A percentile compares a stretch with the other conserved stretches of the same genome.
phyloP scores from a whole-genome alignment of 805 yeast species.

The Maudiozyma pseudohumilis region DNA sequence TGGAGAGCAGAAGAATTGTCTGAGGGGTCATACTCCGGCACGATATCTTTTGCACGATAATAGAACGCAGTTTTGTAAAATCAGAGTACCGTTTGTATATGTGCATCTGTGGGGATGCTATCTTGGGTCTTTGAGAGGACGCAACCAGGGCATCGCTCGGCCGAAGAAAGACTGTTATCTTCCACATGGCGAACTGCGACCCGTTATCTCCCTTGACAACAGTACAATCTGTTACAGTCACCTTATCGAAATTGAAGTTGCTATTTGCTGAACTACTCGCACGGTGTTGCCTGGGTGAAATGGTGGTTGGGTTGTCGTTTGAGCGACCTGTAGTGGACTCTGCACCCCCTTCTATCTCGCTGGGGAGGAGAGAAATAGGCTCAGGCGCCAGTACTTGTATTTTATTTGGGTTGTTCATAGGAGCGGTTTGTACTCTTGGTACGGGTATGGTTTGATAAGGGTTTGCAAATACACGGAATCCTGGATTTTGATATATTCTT shows the following conservation, averaged over 20 bases:
- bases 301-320: not conserved
- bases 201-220: conserved; percentile 21
- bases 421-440: not conserved
- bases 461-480: too few species aligned
- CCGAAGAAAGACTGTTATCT: conserved; percentile 15
- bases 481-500: too few species aligned
- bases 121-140: not conserved
- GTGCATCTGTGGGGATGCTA: conserved; percentile 26
- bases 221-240: conserved; percentile 22
- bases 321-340: not conserved
- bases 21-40: conserved; percentile 21
- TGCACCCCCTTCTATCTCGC: not conserved
- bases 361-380: not conserved
- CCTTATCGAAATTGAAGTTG: conserved; percentile 8
- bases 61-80: conserved; percentile 39
- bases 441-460: not conserved
- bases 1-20: not conserved
- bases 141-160: conserved; percentile 1
- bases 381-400: not conserved
- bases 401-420: not conserved
- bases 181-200: conserved; percentile 24
- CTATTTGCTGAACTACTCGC: conserved; percentile 9
- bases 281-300: not conserved
- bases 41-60: conserved; percentile 21
- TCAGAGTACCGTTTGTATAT: conserved; percentile 58